phyloP scores from a whole-genome alignment of 139 green algal genomes.

The Dunaliella primolecta region DNA sequence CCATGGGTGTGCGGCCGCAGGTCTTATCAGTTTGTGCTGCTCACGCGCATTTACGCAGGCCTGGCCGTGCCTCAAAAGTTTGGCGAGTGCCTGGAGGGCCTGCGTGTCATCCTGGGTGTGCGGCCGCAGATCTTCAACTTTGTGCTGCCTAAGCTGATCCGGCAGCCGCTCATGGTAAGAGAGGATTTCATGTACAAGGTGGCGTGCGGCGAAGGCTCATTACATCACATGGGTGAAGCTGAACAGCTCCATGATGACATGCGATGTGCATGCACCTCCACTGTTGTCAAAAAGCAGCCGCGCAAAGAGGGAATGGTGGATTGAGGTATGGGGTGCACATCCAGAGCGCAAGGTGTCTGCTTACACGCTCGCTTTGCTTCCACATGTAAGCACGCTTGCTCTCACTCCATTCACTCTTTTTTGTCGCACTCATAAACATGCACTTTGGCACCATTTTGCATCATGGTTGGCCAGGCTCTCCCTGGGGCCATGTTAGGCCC shows the following conservation, averaged over 20 bases:
- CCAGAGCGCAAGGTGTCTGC: too few species aligned
- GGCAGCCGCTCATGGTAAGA: slow-evolving; percentile 46
- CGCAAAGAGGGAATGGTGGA: neutral
- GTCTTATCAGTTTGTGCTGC: too few species aligned
- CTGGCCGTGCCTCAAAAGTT: slow-evolving; percentile 13
- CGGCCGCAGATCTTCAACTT: slow-evolving; percentile 64
- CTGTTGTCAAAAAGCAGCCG: neutral
- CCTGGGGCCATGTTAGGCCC: too few species aligned
- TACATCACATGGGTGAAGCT: neutral
- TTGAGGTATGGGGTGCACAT: neutral
- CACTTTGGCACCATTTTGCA: neutral
- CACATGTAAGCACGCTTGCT: too few species aligned
- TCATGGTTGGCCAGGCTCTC: too few species aligned
- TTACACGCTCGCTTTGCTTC: too few species aligned
- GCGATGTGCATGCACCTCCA: neutral
- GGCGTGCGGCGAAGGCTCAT: too few species aligned
- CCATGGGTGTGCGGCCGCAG: too few species aligned
- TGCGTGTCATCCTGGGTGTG: slow-evolving; percentile 81
- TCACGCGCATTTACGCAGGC: too few species aligned
- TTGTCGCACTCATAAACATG: neutral
- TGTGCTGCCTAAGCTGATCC: slow-evolving; percentile 78
- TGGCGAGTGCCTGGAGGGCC: slow-evolving; percentile 72
- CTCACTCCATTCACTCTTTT: too few species aligned
- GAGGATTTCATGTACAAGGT: neutral
- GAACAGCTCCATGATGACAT: neutral